phyloP scores from a whole-genome alignment of 116 monocot species.

The Phalaenopsis hybrid region DNA sequence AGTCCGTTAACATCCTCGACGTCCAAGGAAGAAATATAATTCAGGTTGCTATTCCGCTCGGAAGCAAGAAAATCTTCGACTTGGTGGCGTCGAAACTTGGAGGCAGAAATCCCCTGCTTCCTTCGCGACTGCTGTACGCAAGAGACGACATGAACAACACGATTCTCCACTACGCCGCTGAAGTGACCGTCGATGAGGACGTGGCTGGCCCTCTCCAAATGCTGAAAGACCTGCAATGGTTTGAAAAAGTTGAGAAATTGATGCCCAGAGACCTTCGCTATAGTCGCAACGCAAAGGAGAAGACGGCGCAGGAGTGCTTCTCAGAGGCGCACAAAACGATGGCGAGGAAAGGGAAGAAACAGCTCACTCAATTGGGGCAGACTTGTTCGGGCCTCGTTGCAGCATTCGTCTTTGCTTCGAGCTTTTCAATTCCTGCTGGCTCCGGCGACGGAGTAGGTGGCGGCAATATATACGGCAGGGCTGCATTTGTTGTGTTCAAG shows the following conservation, averaged over 20 bases:
- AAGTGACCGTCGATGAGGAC: constrained; percentile 5
- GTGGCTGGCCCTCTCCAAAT: constrained; percentile 19
- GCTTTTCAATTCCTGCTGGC: constrained; percentile 28
- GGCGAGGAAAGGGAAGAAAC: constrained; percentile 10
- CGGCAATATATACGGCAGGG: constrained; percentile 9
- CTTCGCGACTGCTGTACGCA: constrained; percentile 19
- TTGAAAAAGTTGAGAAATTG: constrained; percentile 24
- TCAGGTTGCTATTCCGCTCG: constrained; percentile 27
- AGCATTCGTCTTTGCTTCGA: constrained; percentile 38
- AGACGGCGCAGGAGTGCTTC: constrained; percentile 33
- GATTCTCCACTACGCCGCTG: constrained; percentile 34
- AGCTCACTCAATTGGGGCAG: constrained; percentile 26
- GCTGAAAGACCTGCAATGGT: constrained; percentile 25
- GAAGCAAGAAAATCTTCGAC: constrained; percentile 21
- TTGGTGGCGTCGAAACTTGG: constrained; percentile 10
- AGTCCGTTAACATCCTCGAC: constrained; percentile 14
- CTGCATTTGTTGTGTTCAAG: constrained; percentile 28
- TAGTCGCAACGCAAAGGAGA: constrained; percentile 21
- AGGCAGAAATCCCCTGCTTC: constrained; percentile 20
- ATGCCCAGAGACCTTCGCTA: constrained; percentile 24
- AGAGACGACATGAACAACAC: constrained; percentile 10
- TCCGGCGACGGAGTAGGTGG: constrained; percentile 13
- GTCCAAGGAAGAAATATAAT: constrained; percentile 20
- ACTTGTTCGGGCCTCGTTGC: constrained; percentile 29
- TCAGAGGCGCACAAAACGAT: constrained; percentile 18